Base-by-base conservation (phyloP, 345 rosid genomes). In the Melastoma malabathricum region DNA sequence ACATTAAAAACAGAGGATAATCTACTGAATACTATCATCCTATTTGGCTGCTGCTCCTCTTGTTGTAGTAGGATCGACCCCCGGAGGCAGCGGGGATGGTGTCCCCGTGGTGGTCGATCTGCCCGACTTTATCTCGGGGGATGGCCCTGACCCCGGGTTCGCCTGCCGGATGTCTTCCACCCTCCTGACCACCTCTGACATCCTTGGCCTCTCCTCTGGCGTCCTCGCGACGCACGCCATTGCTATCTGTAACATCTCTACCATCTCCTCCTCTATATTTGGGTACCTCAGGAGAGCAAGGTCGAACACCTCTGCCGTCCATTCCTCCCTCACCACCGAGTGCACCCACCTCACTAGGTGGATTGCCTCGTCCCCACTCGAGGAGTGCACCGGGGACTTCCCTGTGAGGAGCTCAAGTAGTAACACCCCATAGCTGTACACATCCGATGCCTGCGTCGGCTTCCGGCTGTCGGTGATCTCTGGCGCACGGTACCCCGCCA, bases 251-350 rank as follows among this genome's bases (percentile, higher is more conserved):
- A 93, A 60, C 97, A 93, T 83, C 75, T 79, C 95, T 29, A 93
- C 99, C 95, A 88, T 77, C 76, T 88, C 97, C 67, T 88, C 95
- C 69, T 92, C 99, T 31, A 88, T 85, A 50, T 88, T 83, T 5
- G 99, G 83, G 67, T 72, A 83, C 72, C 90, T 72, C 72, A 88
- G 43, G 23, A 93, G 86, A 77, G 73, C 86, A 38, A 81, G 59
- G 52, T 93, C 97, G 58, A 88, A 93, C 57, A 88, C 99, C 65
- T 88, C 97, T 16, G 94, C 99, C 0, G 97, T 85, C 99, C 99
- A 93, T 68, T 93, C 99, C 57, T 93, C 99, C 56, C 97, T 78
- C 19, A 93, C 97, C 15, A 88, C 97, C 0, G 97, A 85, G 70
- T 83, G 80, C 64, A 88, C 99, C 95, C 99, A 88, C 61, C 92